Evolutionary conservation across 768 basidiomycete species (phyloP), one percentile per base, ranked within the genome.

Genomic region (Collybia sordida): DNA sequence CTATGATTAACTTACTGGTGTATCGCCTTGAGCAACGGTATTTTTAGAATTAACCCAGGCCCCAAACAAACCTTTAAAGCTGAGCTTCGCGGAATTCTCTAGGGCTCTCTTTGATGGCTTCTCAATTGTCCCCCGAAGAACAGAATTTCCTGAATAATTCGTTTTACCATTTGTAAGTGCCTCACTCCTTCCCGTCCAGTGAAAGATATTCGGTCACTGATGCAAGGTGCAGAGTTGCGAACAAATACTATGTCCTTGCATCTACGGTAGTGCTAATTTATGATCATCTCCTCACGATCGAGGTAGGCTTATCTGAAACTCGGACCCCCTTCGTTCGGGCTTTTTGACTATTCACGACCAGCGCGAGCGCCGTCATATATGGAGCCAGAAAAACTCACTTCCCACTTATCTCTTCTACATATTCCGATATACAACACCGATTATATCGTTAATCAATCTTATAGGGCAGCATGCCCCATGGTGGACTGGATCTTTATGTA

Each of bases 271-370:
- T 47, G 45, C 31, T 47, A 7, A 8, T 47, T 8, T 47, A 47
- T 36, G 45, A 47, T 18, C 45, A 47, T 18, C 37, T 47, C 15
- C 45, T 47, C 19, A 47, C 45, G 3, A 19, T 47, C 22, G 45
- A 47, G 45, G 45, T 47, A 35, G n/a, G 28, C 45, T 17, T 38
- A 8, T 17, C 21, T 35, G 12, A 27, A 27, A 27, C 9, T 4
- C 9, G n/a, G n/a, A 8, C 11, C 6, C 17, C 14, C 5, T 12
- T 17, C n/a, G 14, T 35, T n/a, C n/a, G n/a, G n/a, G n/a, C 4
- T 31, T 7, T 19, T 11, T 37, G 17, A 27, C 21, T 12, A 47
- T n/a, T 47, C 11, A 15, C 35, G 4, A 28, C 36, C 18, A 47
- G 45, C 27, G 34, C 7, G 45, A 47, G 19, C 45, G 45, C 4